Evolutionary conservation across 495 filamentous ascomycete genomes (phyloP), one percentile per base, ranked within the genome.

Genomic region (Penicillium atrosanguineum): DNA sequence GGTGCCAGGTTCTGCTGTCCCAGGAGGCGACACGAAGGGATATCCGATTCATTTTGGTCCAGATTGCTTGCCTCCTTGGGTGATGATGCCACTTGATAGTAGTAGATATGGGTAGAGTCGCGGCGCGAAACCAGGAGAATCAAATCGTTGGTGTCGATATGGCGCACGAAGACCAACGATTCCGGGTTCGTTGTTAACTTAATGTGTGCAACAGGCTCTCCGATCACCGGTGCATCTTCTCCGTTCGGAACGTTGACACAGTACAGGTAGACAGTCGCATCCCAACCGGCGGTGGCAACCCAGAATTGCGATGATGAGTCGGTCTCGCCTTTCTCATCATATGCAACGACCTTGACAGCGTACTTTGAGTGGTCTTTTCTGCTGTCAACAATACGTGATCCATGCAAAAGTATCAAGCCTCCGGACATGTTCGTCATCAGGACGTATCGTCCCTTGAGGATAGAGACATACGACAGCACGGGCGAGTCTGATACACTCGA

Each of bases 251-350:
- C 53, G n/a, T 47, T 44, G 38, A 72, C 29, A 15, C 29, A 50
- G 61, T 88, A 87, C 19, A 87, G 43, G 28, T 74, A 60, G 37
- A 89, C 69, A 46, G 75, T 83, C 6, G 74, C 62, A 59, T 89
- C 86, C 82, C 87, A 89, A 4, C 83, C 83, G 7, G 84, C 84
- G 7, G 83, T 88, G 2, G 82, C 82, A 47, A 88, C 55, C 71
- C 81, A 80, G 14, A 66, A 45, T 15, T 54, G 50, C 7, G 5
- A 29, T 31, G 40, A 36, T 47, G 46, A 55, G 21, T 38, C 44
- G 4, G 42, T 11, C 3, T 49, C 40, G 16, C 16, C 37, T 15
- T 53, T 44, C 40, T 74, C 62, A 42, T 73, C 61, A 58, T 67
- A 69, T 6, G 67, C 69, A 28, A 78, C 63, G 0, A 83, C 71